Base-by-base conservation (phyloP, 2,329 filamentous ascomycete species). In the Diaporthe destruens region DNA sequence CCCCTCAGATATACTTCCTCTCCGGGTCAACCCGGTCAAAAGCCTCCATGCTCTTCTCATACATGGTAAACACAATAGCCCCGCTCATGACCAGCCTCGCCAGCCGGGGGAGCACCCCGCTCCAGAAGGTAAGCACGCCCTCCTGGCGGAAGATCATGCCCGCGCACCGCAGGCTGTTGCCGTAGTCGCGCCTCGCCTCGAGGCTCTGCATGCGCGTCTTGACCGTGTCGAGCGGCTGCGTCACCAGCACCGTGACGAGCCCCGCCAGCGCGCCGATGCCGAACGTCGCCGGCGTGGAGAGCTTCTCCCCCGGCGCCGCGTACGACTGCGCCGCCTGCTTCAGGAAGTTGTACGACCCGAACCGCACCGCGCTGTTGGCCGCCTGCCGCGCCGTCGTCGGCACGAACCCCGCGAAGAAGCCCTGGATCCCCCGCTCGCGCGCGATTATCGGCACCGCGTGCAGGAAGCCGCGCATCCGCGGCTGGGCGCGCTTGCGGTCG, bases 201-300 rank as follows among this genome's bases (percentile, higher is more conserved):
- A 98, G 92, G 76, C 94, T 97, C 88, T 99, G 96, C 96, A 99
- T 99, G 75, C 94, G 84, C 76, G 96, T 99, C 89, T 99, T 99
- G 81, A 99, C 89, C 0, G 96, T 98, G 82, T 99, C 96, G 55
- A 99, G 85, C 25, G 90, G 90, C 80, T 92, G 90, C 69, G 90
- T 92, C 39, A 90, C 90, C 74, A 90, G 95, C 71, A 99, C 96
- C 1, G 96, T 99, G 75, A 98, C 95, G 6, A 97, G 84, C 2
- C 96, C 96, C 0, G 96, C 96, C 32, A 96, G 83, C 29, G 93
- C 96, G 69, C 96, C 96, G 77, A 98, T 94, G 2, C 90, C 94
- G 80, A 99, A 99, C 0, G 96, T 99, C 75, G 93, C 93, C 0
- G 94, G 82, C 4, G 93, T 91, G 20, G 96, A 95, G 7, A 99